phyloP scores from a whole-genome alignment of 257 asterid genomes.

The Gynochthodes officinalis region DNA sequence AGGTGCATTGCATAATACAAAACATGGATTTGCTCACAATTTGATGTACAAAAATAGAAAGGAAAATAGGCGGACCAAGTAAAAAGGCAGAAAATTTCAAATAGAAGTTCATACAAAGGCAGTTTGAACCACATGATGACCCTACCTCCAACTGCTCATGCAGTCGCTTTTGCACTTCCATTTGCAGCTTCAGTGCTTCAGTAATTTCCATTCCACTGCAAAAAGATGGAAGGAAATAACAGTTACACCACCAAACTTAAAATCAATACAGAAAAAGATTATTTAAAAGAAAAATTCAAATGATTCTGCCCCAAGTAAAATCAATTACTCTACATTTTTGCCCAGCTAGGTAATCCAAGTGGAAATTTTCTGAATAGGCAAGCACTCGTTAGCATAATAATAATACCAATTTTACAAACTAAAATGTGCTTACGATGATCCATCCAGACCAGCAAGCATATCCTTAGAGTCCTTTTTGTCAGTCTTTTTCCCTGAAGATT shows the following conservation, averaged over 20 bases:
- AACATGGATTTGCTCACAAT: background rate
- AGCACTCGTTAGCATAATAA: slow-evolving; percentile 5
- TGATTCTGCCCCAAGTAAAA: background rate
- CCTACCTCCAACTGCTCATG: slow-evolving; percentile 97
- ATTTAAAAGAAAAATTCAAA: background rate
- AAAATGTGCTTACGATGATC: slow-evolving; percentile 77
- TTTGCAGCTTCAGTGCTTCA: slow-evolving; percentile 96
- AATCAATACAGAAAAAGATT: background rate
- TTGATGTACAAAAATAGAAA: background rate
- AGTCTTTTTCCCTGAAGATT: slow-evolving; percentile 55
- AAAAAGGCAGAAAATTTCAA: background rate
- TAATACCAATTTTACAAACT: slow-evolving; percentile 1
- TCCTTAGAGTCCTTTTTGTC: slow-evolving; percentile 88
- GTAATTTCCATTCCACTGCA: slow-evolving; percentile 86
- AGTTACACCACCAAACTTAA: background rate
- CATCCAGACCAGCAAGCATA: slow-evolving; percentile 73
- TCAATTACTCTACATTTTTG: background rate
- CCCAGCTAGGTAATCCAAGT: background rate
- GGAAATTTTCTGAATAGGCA: background rate
- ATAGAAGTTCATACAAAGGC: background rate
- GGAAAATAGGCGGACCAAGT: background rate
- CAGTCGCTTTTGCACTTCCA: slow-evolving; percentile 99
- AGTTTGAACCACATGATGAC: slow-evolving; percentile 8
- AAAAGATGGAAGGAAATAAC: slow-evolving; percentile 14
- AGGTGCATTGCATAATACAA: background rate